Conservation (phyloP, 2,329 filamentous ascomycete genomes). For the Gnomoniopsis sp. region DNA sequence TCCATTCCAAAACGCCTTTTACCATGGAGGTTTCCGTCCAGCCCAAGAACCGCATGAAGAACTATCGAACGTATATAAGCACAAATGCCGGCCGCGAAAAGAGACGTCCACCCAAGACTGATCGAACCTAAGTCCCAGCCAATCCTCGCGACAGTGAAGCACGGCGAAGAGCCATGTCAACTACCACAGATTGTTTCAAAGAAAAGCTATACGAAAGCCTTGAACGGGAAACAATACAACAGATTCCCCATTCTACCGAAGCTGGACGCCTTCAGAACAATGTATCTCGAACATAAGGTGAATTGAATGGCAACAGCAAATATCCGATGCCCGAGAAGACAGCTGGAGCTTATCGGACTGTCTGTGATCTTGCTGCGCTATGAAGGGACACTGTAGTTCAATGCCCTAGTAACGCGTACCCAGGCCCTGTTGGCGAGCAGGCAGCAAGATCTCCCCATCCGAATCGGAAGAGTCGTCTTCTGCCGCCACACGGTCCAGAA, state of each 20-base stretch:
- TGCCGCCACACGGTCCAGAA: constrained; percentile 51
- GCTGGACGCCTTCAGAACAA: background rate
- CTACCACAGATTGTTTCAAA: too few species aligned
- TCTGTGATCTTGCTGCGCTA: background rate
- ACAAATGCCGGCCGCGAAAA: background rate
- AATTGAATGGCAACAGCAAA: too few species aligned
- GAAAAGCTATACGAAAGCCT: background rate
- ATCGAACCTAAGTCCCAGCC: background rate
- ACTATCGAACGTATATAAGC: background rate
- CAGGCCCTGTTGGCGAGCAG: constrained; percentile 25
- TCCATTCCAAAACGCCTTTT: background rate
- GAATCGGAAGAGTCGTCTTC: constrained; percentile 54
- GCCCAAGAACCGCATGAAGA: background rate
- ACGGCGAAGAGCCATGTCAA: too few species aligned
- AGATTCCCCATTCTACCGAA: background rate
- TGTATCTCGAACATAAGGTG: too few species aligned
- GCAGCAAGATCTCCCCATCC: constrained; percentile 54
- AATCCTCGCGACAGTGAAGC: too few species aligned
- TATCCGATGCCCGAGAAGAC: too few species aligned
- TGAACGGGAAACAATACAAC: background rate
- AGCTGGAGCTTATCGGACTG: background rate
- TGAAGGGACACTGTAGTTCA: background rate
- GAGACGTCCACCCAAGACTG: background rate
- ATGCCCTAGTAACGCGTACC: background rate
- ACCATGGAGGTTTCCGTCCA: background rate